Base-by-base conservation (phyloP, 1,139 yeast genomes). In the Nakaseomyces uthaithaninus region DNA sequence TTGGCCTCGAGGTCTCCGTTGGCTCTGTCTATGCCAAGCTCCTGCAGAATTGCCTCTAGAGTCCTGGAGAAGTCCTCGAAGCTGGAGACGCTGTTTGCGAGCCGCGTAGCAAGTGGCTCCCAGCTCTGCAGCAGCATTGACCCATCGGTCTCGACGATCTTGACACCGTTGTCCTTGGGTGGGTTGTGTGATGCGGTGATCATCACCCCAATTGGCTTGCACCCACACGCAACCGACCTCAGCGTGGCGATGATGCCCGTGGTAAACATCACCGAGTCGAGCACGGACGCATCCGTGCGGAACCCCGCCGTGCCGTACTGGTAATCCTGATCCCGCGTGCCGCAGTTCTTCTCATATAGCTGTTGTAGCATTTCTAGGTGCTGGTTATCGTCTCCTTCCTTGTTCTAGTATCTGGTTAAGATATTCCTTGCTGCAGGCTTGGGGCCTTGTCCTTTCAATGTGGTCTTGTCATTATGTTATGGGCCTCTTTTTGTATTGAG, bases 181-280 rank as follows among this genome's bases (percentile, higher is more conserved):
- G 97, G 97, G 54, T 91, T 91, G 61, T 91, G 98, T 1, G 95
- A 85, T 0, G 98, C 98, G 2, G 98, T 93, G 53, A 93, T 79
- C 97, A 93, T 91, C 9, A 87, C 81, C 16, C 94, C 94, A 36
- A 89, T 74, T 16, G 84, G 75, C 55, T 80, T 68, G 2, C 28
- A 25, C 14, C n/a, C 15, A 14, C 28, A 24, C 49, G 67, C 72
- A 49, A 81, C 74, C 18, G 97, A 87, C 57, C 98, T 72, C 49
- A 91, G 67, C 3, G 80, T 67, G 0, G 98, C 96, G 33, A 89
- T 60, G 14, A 87, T 67, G 1, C 96, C 95, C 16, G 83, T 86
- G 11, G 93, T 75, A 62, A 77, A 87, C 61, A 85, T 81, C 38
- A 89, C 93, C 23, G 89, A 80, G 58, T 86, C 95, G 49, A 91